Evolutionary conservation across 768 basidiomycete genomes (phyloP), one percentile per base, ranked within the genome.

Genomic region (Rhodosporidiobolus sp.): DNA sequence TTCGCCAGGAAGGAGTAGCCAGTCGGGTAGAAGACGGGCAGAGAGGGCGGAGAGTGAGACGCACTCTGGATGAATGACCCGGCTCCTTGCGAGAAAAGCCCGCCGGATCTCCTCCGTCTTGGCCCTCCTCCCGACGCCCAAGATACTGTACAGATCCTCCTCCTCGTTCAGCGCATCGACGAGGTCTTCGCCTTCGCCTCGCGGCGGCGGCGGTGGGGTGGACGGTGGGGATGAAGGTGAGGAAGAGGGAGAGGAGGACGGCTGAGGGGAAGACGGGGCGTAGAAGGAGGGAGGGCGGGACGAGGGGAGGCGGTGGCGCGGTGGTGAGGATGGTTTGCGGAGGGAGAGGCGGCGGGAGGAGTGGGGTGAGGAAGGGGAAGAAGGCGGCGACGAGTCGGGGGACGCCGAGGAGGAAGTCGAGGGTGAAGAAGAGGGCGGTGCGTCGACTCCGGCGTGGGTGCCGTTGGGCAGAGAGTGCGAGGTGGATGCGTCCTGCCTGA

Each of bases 11-110:
- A 48, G 43, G 2, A 2, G 26, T 2, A 28, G 45, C 0, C 14
- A 28, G 24, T 9, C 11, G 6, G 22, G 34, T 7, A 4, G 20
- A 30, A 22, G 12, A 22, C 17, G 24, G 2, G 3, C 12, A 48
- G n/a, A 38, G 5, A 34, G 1, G 28, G 34, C 26, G n/a, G 35
- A 24, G 32, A 4, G 24, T 8, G 48, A 28, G 64, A 85, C 90
- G 73, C 69, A 92, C 92, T 94, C 92, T 82, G 92, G 92, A 78
- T 93, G 92, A 74, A 91, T 92, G 14, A 86, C 85, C 74, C 84
- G 85, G 79, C 90, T 91, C 45, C 91, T 84, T 0, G 85, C 82
- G 63, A 94, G 86, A 80, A 92, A 94, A 28, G 89, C 90, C 34
- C 90, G 84, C 53, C 92, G 81, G 49, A 92, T 84, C 48, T 87